Evolutionary conservation across 805 yeast genomes (phyloP).

Genomic region (Kuraishia ogatae): DNA sequence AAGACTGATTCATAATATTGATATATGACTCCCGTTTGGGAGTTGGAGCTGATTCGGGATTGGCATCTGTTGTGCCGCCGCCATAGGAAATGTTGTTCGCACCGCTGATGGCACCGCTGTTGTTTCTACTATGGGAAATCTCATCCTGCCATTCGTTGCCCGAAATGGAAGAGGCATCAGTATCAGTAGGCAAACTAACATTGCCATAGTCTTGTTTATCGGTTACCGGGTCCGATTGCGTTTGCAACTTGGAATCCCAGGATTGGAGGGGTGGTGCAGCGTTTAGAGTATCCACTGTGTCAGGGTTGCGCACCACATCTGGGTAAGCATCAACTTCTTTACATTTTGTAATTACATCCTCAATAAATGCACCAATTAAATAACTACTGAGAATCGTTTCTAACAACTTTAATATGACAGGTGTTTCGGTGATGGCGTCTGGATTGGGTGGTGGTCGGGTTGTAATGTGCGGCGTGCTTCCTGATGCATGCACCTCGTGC

Average conservation of each 20-base stretch:
- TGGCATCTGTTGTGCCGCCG: background rate
- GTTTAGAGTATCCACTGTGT: no score
- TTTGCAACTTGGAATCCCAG: no score
- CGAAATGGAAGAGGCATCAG: no score
- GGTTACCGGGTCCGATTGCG: no score
- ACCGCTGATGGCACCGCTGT: no score
- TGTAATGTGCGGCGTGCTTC: background rate
- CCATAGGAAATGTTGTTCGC: no score
- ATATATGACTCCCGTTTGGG: constrained; percentile 2
- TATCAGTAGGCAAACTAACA: no score
- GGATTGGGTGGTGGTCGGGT: no score
- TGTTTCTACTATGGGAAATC: no score
- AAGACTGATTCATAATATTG: constrained; percentile 23
- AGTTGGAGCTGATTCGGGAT: background rate
- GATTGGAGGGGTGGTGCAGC: no score
- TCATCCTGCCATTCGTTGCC: background rate
- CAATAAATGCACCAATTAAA: constrained; percentile 24
- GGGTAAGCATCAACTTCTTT: constrained; percentile 28
- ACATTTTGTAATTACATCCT: constrained; percentile 20
- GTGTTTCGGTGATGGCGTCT: constrained; percentile 19
- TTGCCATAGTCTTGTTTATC: no score
- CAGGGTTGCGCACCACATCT: constrained; percentile 13
- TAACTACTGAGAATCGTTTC: constrained; percentile 26
- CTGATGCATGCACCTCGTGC: background rate
- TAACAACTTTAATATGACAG: constrained; percentile 22